Evolutionary conservation across 2,329 filamentous ascomycete species (phyloP).

Genomic region (Calonectria pteridis): DNA sequence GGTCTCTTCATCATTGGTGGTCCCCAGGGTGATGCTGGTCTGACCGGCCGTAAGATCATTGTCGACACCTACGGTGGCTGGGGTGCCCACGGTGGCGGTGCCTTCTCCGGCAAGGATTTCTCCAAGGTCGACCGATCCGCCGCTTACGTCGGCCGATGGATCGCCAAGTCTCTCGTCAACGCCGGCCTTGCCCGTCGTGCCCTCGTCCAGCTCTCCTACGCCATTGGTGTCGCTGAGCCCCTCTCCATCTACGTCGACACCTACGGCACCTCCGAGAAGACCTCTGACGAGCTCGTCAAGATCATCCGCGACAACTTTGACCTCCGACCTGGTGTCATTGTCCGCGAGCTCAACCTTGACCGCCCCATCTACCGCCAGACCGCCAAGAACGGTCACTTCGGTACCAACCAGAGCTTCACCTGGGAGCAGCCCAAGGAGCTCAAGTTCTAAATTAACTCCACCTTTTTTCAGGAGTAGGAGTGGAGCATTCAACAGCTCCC

Average conservation of each 20-base stretch:
- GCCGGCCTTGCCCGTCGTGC: slow-evolving; percentile 91
- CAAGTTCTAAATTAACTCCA: slow-evolving; percentile 76
- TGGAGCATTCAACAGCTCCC: slow-evolving; percentile 59
- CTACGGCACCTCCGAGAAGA: slow-evolving; percentile 93
- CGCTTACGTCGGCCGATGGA: slow-evolving; percentile 97
- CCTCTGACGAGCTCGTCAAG: slow-evolving; percentile 91
- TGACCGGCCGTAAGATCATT: slow-evolving; percentile 99
- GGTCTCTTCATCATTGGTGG: slow-evolving; percentile 99
- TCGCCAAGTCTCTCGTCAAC: slow-evolving; percentile 96
- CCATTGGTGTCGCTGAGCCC: slow-evolving; percentile 98
- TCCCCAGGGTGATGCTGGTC: slow-evolving; percentile 97
- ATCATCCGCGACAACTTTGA: slow-evolving; percentile 98
- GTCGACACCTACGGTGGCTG: slow-evolving; percentile 99
- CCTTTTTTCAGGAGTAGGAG: slow-evolving; percentile 33
- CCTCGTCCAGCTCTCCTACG: slow-evolving; percentile 98
- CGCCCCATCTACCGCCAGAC: slow-evolving; percentile 99
- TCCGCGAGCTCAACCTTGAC: slow-evolving; percentile 94
- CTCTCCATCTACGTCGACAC: slow-evolving; percentile 98
- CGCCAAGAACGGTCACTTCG: slow-evolving; percentile 99
- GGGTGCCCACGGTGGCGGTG: slow-evolving; percentile 99
- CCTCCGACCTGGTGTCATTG: slow-evolving; percentile 97
- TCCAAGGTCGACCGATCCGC: slow-evolving; percentile 99
- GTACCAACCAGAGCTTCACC: slow-evolving; percentile 94
- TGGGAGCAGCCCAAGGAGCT: slow-evolving; percentile 99
- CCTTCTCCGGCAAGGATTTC: slow-evolving; percentile 99